Conservation (phyloP, 1,139 yeast species). For the Yamadazyma aaseri region DNA sequence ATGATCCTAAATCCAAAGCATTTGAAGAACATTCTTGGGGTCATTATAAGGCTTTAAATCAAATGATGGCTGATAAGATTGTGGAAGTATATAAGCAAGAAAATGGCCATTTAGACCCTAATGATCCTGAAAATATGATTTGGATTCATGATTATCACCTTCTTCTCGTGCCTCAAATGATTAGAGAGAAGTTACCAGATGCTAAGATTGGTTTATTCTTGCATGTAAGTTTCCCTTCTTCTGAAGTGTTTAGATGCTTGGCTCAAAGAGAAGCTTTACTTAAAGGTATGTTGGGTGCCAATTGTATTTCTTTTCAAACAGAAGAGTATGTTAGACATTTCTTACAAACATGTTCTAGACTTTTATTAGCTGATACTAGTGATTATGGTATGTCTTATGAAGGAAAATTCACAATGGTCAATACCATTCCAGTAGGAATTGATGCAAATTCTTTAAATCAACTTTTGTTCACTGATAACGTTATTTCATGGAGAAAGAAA, state of each 20-base stretch:
- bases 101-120: slow-evolving; percentile 44
- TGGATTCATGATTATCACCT: slow-evolving; percentile 97
- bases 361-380: slow-evolving; percentile 78
- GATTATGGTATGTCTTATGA: slow-evolving; percentile 71
- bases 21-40: slow-evolving; percentile 96
- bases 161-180: slow-evolving; percentile 81
- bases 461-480: slow-evolving; percentile 49
- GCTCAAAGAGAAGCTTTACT: slow-evolving; percentile 81
- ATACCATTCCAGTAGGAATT: slow-evolving; percentile 81
- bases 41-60: slow-evolving; percentile 73
- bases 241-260: slow-evolving; percentile 91
- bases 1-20: slow-evolving; percentile 89
- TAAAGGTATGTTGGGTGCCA: slow-evolving; percentile 86
- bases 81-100: slow-evolving; percentile 57
- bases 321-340: slow-evolving; percentile 93
- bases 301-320: slow-evolving; percentile 85
- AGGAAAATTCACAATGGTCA: slow-evolving; percentile 65
- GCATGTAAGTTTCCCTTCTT: slow-evolving; percentile 93
- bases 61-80: slow-evolving; percentile 74
- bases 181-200: slow-evolving; percentile 69
- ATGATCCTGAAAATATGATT: slow-evolving; percentile 49
- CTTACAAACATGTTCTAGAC: slow-evolving; percentile 82
- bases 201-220: slow-evolving; percentile 91
- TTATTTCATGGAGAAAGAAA: slow-evolving; percentile 64
- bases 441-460: slow-evolving; percentile 63